These are phyloP conservation scores for Akebia trifoliata DNA, from an alignment of 164 flowering plant genomes.

Conservation along the genomic window DNA sequence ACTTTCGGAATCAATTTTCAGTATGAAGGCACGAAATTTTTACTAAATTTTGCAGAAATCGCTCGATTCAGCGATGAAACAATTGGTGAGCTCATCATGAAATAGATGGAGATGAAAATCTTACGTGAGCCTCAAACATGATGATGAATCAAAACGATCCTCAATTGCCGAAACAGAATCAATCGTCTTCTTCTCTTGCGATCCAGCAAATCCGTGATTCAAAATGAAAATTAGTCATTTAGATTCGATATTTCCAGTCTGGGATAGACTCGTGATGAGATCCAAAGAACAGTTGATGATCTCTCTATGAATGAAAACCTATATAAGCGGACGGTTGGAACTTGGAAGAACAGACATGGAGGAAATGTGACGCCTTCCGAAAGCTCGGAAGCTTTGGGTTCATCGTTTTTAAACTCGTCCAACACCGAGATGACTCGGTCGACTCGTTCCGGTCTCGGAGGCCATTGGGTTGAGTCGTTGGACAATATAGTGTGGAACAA, in stretches of 20 bases:
- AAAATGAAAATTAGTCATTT: too few species aligned
- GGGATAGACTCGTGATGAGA: background rate
- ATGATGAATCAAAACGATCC: constrained; percentile 10
- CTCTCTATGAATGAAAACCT: background rate
- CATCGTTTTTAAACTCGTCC: too few species aligned
- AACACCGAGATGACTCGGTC: too few species aligned
- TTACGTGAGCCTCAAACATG: constrained; percentile 60
- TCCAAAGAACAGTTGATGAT: background rate
- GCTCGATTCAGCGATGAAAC: background rate
- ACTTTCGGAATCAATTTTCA: too few species aligned
- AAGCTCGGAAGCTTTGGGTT: too few species aligned
- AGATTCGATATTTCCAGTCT: too few species aligned
- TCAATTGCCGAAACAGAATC: background rate
- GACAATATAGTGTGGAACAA: too few species aligned
- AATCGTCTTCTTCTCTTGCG: too few species aligned
- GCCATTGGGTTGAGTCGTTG: too few species aligned
- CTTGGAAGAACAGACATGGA: background rate
- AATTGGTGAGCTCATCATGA: background rate
- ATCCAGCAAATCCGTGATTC: too few species aligned
- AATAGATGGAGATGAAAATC: constrained; percentile 1
- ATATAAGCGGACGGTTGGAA: constrained; percentile 3
- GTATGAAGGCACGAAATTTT: too few species aligned
- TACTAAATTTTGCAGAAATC: background rate
- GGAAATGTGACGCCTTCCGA: background rate
- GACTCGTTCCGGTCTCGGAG: too few species aligned